Conservation (phyloP, 2,329 filamentous ascomycete genomes). For the Penicillium sp. region DNA sequence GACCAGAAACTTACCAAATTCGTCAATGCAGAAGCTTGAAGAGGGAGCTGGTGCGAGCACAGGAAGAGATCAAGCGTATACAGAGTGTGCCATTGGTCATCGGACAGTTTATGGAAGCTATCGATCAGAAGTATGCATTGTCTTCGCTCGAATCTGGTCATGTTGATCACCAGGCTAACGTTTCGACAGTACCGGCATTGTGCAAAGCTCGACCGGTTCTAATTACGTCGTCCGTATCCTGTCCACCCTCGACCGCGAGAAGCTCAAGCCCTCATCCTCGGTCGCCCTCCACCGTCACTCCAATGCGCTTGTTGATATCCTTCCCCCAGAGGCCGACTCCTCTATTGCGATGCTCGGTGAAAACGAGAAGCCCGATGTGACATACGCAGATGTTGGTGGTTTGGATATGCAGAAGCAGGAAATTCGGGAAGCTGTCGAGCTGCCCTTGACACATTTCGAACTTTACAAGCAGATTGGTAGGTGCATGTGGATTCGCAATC, state of each 20-base stretch:
- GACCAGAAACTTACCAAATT: slow-evolving; percentile 12
- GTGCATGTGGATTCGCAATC: slow-evolving; percentile 7
- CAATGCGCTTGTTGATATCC: slow-evolving; percentile 96
- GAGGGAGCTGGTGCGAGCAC: slow-evolving; percentile 91
- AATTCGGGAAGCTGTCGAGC: slow-evolving; percentile 94
- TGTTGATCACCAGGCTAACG: slow-evolving; percentile 11
- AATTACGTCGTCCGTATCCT: slow-evolving; percentile 99
- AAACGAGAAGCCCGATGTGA: slow-evolving; percentile 97
- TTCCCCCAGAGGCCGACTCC: slow-evolving; percentile 97
- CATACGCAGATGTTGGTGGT: slow-evolving; percentile 95
- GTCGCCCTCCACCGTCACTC: slow-evolving; percentile 98
- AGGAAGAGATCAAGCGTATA: slow-evolving; percentile 99
- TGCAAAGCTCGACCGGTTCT: slow-evolving; percentile 95
- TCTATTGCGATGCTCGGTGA: slow-evolving; percentile 97
- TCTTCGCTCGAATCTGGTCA: not conserved
- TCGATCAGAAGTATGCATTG: slow-evolving; percentile 85
- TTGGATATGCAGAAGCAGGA: slow-evolving; percentile 99
- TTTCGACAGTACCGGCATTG: slow-evolving; percentile 79
- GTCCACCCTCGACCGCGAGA: slow-evolving; percentile 95
- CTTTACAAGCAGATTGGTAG: slow-evolving; percentile 95
- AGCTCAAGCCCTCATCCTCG: slow-evolving; percentile 95
- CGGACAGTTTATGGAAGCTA: slow-evolving; percentile 99
- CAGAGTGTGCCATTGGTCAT: slow-evolving; percentile 98
- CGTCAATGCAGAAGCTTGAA: slow-evolving; percentile 73
- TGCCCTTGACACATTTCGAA: slow-evolving; percentile 96